Evolutionary conservation across 2,329 filamentous ascomycete species (phyloP).

Genomic region (Escovopsis weberi): DNA sequence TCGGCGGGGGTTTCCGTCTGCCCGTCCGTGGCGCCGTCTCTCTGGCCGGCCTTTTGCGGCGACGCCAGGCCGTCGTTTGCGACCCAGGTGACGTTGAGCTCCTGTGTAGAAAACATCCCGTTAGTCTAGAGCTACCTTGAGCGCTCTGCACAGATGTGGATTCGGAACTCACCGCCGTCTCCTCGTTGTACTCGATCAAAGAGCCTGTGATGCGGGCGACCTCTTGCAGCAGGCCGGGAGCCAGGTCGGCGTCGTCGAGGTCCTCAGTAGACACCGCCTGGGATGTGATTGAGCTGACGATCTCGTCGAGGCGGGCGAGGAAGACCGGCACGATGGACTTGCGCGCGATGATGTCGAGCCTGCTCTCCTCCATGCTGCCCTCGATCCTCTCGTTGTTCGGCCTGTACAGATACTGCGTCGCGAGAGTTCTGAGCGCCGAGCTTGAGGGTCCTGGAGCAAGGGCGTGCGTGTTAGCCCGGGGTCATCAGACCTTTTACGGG

Average conservation of each 20-base stretch:
- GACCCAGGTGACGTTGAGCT: conserved; percentile 29
- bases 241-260: conserved; percentile 9
- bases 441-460: conserved; percentile 7
- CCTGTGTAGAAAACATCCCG: conserved; percentile 7
- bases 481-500: background rate
- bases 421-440: conserved; percentile 14
- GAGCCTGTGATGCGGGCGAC: conserved; percentile 21
- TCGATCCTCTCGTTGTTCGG: conserved; percentile 18
- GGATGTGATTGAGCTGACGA: conserved; percentile 13
- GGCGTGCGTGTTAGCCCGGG: background rate
- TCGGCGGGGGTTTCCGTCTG: conserved; percentile 27
- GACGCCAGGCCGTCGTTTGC: conserved; percentile 5
- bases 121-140: no score
- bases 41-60: conserved; percentile 1
- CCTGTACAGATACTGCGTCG: conserved; percentile 16
- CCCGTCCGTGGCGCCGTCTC: background rate
- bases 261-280: conserved; percentile 13
- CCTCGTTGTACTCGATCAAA: conserved; percentile 9
- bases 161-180: conserved; percentile 10
- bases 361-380: conserved; percentile 7
- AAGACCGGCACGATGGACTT: conserved; percentile 17
- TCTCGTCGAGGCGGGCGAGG: conserved; percentile 21
- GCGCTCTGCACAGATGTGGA: no score
- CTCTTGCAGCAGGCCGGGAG: conserved; percentile 12
- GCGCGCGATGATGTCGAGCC: conserved; percentile 16